A percentile compares a stretch with the other conserved stretches of the same genome.
These are phyloP conservation scores for Chaetomium strumarium DNA, from an alignment of 2,329 filamentous ascomycete species.

Conservation along the genomic window DNA sequence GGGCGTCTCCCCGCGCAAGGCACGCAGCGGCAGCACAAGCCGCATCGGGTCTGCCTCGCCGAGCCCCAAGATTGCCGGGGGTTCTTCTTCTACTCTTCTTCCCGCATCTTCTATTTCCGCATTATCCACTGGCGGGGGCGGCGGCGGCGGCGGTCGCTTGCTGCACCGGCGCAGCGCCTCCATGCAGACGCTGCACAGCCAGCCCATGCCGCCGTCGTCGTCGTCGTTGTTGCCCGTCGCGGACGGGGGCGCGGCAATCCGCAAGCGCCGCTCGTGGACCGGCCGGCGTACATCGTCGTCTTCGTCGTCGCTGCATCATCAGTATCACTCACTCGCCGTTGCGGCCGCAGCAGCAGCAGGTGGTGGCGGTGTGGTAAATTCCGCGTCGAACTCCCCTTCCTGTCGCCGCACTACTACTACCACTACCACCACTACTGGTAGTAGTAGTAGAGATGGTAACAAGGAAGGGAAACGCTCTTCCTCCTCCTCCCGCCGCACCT, in stretches of 20 bases:
- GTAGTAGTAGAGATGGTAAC: no score
- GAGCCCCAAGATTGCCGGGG: background rate
- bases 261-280: conserved; percentile 36
- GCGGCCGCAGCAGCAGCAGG: background rate
- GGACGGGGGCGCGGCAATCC: conserved; percentile 19
- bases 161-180: conserved; percentile 25
- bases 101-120: no score
- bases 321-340: conserved; percentile 2
- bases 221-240: background rate
- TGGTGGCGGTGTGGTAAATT: background rate
- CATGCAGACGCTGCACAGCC: conserved; percentile 23
- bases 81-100: background rate
- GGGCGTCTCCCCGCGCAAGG: conserved; percentile 39
- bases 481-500: background rate
- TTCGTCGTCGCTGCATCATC: conserved; percentile 5
- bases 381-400: background rate
- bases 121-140: background rate
- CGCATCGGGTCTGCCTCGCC: conserved; percentile 6
- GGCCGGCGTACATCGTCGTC: conserved; percentile 11
- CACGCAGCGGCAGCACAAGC: conserved; percentile 11
- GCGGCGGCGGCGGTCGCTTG: background rate
- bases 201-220: background rate
- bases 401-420: background rate
- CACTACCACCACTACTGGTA: no score
- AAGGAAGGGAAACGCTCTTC: background rate